Evolutionary conservation across 345 rosid species (phyloP), one percentile per base, ranked within the genome.

Genomic region (Brassica juncea): DNA sequence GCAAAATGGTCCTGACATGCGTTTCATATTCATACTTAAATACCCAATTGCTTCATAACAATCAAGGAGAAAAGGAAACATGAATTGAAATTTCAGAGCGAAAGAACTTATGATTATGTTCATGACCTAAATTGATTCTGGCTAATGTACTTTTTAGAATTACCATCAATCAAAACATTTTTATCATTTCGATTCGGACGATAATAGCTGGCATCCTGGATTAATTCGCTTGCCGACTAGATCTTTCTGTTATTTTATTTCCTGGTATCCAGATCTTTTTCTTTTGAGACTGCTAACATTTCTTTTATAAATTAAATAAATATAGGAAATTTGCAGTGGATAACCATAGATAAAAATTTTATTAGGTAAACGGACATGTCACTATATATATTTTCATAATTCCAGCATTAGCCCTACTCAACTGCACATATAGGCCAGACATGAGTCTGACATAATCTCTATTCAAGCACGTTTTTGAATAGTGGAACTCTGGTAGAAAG

Each of bases 1-100:
- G 70, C 76, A 54, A 15, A 57, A 57, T 78, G 61, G 81, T 78
- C 81, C 61, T 65, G 4, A 27, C 23, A 23, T 64, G 16, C 60
- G 35, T 12, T 72, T 66, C 60, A 66, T 65, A 6, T 12, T 71
- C 76, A 27, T 37, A 54, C 34, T 71, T 78, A 37, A 77, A 71
- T 64, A 71, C 32, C 23, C 5, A 39, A 44, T 44, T 44, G 54
- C 54, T 11, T 1, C n/a, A 44, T 44, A 39, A 44, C 52, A 42
- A 10, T 42, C 3, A 54, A 44, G 15, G 27, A 59, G 12, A 76
- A 47, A 39, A 16, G 25, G 9, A 66, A 27, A n/a, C 72, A 34
- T 3, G 1, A n/a, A 31, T 11, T 68, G 34, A 3, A 62, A 4
- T 9, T 77, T 25, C 25, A 63, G n/a, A 31, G 63, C 1, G 9